Base-by-base conservation (phyloP, 306 rosid species). In the Abrus precatorius region DNA sequence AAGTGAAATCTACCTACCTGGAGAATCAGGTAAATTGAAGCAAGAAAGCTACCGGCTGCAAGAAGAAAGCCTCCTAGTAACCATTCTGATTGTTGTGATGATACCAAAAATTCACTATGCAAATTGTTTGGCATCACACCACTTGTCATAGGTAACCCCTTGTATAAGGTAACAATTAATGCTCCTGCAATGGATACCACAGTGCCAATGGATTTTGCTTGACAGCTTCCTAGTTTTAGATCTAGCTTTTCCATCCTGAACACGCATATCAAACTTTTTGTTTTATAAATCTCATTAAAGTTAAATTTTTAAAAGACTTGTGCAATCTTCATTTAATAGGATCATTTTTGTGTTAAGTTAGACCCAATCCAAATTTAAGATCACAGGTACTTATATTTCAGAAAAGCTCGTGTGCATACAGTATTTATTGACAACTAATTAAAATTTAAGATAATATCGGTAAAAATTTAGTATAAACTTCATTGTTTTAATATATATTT, bases 141-240 rank as follows among this genome's bases (percentile, higher is more conserved):
- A 48, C 3, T 33, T 41, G 68, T 70, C 4, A 87, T 1, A 7
- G 86, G 85, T 1, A 70, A 47, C 7, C 88, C 90, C 29, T 78
- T 82, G 50, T 82, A 84, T 12, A 87, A 45, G 14, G 88, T 82
- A 75, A 82, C 66, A 0, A 28, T 7, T 55, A 87, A 20, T 79
- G 90, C 90, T 14, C 88, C 90, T 27, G n/a, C 6, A 7, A 87
- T 84, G 3, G 86, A 87, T 0, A 84, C 54, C 53, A 82, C 14
- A 2, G 83, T 84, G 14, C 88, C 90, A 44, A 84, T 29, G 13
- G 41, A 5, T 79, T 82, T 87, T 33, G 78, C 88, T 43, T 68
- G 83, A 30, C 85, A 75, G 34, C 90, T 81, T 30, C 73, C 49
- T 70, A 71, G 10, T 32, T 75, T 82, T 84, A 82, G 66, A 36